phyloP scores from a whole-genome alignment of 768 basidiomycete genomes.

The Mycena floridula region DNA sequence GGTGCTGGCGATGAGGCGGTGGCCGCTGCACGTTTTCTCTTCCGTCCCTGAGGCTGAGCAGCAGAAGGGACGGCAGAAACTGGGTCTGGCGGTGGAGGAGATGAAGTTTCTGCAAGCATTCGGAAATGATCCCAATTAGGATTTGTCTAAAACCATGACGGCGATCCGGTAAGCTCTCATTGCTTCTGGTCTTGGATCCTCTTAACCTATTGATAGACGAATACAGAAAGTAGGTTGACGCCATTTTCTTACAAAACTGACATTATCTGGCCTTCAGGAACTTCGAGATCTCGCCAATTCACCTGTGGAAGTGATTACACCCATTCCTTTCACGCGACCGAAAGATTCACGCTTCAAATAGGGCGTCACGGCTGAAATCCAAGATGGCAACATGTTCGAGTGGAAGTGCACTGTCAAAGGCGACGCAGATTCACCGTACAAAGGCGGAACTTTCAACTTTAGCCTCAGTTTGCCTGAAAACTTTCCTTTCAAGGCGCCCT shows the following conservation, averaged over 20 bases:
- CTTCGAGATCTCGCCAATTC: slow-evolving; percentile 51
- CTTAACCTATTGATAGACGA: slow-evolving; percentile 38
- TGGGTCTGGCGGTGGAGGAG: neutral
- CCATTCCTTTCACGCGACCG: slow-evolving; percentile 8
- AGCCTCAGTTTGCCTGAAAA: slow-evolving; percentile 65
- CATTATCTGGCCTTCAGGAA: slow-evolving; percentile 43
- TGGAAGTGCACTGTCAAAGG: slow-evolving; percentile 80
- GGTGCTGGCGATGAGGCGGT: slow-evolving; percentile 53
- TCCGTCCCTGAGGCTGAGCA: slow-evolving; percentile 18
- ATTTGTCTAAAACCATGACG: slow-evolving; percentile 23
- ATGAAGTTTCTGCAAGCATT: too few species aligned
- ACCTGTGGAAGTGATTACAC: slow-evolving; percentile 54
- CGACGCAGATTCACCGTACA: slow-evolving; percentile 79
- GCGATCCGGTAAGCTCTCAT: slow-evolving; percentile 33
- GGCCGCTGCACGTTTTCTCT: slow-evolving; percentile 53
- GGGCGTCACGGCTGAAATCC: slow-evolving; percentile 57
- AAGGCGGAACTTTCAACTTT: slow-evolving; percentile 75
- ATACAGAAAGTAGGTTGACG: slow-evolving; percentile 60
- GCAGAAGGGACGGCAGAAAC: too few species aligned
- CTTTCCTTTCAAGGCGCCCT: slow-evolving; percentile 85
- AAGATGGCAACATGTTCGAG: slow-evolving; percentile 67
- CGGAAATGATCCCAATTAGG: neutral
- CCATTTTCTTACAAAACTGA: neutral
- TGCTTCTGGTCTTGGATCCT: slow-evolving; percentile 1
- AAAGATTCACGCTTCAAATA: slow-evolving; percentile 16